Evolutionary conservation across 495 filamentous ascomycete genomes (phyloP), one percentile per base, ranked within the genome.

Genomic region (Podospora tetraspora): DNA sequence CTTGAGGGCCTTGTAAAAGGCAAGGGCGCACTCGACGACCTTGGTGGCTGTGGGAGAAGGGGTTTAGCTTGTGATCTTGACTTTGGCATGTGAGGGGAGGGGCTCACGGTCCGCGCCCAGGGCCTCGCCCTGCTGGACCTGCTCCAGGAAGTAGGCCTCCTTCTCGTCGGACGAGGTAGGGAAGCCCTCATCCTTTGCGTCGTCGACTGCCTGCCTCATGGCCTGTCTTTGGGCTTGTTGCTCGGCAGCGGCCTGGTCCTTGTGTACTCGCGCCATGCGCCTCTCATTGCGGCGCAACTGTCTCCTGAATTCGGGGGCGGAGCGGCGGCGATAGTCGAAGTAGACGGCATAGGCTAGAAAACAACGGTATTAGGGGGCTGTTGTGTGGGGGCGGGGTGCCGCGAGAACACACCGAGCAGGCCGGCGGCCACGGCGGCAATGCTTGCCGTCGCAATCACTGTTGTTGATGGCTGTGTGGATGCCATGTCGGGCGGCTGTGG

Each of bases 1-100:
- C 85, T 98, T 99, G 73, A 99, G 85, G 56, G 95, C 95, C 85
- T 91, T 94, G 87, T 97, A 99, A 82, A 99, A 98, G 79, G 90
- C 90, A 63, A 98, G 84, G 27, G 96, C 94, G 61, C 96, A 92
- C 61, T 97, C 93, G 34, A 96, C 71, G 43, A 87, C 86, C 72
- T 90, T 86, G 67, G 86, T 79, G 69, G 90, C 92, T 95, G 75
- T 66, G 69, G 12, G 19, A 29, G 13, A 32, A 12, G 32, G 22
- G 16, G 11, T 43, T 60, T 23, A 56, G 62, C 24, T 19, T 64
- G 2, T 11, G 4, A n/a, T 13, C 11, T 57, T 21, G 8, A 5
- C 10, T 23, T 29, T 6, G 11, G 29, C 63, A 30, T 52, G 59
- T 9, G 7, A 6, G 22, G 30, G 10, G 10, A 3, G 19, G 37